Percentiles rank a stretch among this genome's conserved stretches.
These are phyloP conservation scores for Cordyceps cateniannulata DNA, from an alignment of 2,329 filamentous ascomycete genomes.

Conservation along the genomic window DNA sequence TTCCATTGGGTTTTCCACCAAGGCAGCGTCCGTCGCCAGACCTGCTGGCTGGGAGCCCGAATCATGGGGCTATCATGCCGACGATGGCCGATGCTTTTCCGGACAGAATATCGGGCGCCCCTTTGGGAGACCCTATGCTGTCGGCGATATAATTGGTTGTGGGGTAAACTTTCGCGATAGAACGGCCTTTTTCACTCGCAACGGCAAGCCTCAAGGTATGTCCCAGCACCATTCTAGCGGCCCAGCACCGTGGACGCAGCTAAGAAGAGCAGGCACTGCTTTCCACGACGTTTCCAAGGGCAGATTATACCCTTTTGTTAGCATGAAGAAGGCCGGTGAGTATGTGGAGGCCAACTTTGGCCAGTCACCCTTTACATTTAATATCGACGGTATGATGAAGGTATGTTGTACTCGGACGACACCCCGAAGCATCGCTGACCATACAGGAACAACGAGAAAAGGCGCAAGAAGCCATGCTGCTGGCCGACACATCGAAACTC, in stretches of 20 bases:
- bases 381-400: constrained; percentile 81
- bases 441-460: constrained; percentile 51
- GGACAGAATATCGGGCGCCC: constrained; percentile 49
- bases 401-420: constrained; percentile 38
- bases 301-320: constrained; percentile 59
- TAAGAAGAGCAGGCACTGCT: constrained; percentile 50
- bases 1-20: constrained; percentile 55
- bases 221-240: constrained; percentile 2
- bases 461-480: constrained; percentile 54
- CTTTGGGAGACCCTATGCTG: constrained; percentile 48
- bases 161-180: constrained; percentile 59
- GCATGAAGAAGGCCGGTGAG: constrained; percentile 59
- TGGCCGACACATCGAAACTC: constrained; percentile 51
- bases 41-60: constrained; percentile 62
- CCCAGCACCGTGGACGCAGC: background rate
- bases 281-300: constrained; percentile 59
- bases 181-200: constrained; percentile 63
- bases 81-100: constrained; percentile 57
- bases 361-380: constrained; percentile 74
- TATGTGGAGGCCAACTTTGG: constrained; percentile 60
- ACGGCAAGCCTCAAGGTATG: constrained; percentile 53
- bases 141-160: constrained; percentile 56
- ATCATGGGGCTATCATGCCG: constrained; percentile 64
- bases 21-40: constrained; percentile 45
- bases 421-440: background rate